These are phyloP conservation scores for Antitrichia curtipendula DNA, from an alignment of 225 moss, liverwort and hornwort species.

Conservation along the genomic window DNA sequence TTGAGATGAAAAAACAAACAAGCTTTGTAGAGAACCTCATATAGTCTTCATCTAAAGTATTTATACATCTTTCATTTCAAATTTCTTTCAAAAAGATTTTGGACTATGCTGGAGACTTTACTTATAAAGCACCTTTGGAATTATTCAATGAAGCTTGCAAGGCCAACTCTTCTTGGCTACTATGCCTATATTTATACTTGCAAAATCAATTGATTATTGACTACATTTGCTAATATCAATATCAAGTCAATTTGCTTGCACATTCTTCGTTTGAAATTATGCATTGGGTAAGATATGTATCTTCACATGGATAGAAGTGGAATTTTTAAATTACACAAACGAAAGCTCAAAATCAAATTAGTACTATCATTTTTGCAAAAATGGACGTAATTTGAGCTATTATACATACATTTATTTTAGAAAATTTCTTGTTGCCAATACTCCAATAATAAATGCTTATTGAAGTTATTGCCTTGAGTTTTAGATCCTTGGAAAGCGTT, in stretches of 20 bases:
- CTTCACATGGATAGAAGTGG: not conserved
- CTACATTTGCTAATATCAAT: not conserved
- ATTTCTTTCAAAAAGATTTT: not conserved
- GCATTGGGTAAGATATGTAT: not conserved
- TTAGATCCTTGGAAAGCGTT: constrained; percentile 17
- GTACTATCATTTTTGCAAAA: not conserved
- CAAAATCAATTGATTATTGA: not conserved
- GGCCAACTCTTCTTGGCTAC: not conserved
- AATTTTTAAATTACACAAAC: not conserved
- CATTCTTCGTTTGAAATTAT: not conserved
- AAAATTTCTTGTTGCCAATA: too few relatives aligned
- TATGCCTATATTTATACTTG: not conserved
- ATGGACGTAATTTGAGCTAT: not conserved
- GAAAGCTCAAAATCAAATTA: not conserved
- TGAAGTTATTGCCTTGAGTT: not conserved
- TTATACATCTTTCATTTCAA: not conserved
- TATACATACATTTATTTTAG: not conserved
- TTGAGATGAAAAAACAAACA: not conserved
- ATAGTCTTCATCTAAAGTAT: not conserved
- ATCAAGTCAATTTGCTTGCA: not conserved
- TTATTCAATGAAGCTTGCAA: not conserved
- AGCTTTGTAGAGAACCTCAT: not conserved
- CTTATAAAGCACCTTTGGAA: not conserved
- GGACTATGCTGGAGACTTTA: not conserved
- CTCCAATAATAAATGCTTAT: not conserved